Conservation (phyloP, 2,329 filamentous ascomycete species). For the Botrytis aclada region DNA sequence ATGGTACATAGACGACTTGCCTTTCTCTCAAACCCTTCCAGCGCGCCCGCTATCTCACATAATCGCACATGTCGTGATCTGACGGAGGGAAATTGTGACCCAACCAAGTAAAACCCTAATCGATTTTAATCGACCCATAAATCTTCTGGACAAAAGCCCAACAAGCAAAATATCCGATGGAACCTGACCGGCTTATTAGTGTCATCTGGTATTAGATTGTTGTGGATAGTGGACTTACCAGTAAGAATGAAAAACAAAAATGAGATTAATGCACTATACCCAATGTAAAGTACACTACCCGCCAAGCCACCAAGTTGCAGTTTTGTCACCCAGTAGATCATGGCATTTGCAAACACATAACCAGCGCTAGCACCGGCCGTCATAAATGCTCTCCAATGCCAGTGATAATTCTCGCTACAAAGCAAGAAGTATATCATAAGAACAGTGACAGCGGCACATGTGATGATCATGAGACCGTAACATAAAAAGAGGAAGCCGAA, state of each 20-base stretch:
- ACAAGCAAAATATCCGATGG: constrained; percentile 92
- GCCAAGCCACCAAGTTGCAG: constrained; percentile 81
- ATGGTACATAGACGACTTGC: neutral
- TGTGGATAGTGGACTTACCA: constrained; percentile 56
- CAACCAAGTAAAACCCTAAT: constrained; percentile 47
- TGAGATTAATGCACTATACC: constrained; percentile 85
- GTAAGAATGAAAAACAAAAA: constrained; percentile 92
- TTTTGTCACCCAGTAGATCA: constrained; percentile 88
- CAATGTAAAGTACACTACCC: constrained; percentile 86
- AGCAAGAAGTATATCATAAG: constrained; percentile 95
- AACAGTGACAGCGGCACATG: constrained; percentile 86
- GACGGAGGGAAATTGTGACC: neutral
- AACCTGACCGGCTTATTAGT: constrained; percentile 54
- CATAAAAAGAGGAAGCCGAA: constrained; percentile 98
- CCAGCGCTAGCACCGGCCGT: constrained; percentile 85
- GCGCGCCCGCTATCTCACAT: neutral
- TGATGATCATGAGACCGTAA: constrained; percentile 96
- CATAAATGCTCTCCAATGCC: constrained; percentile 96
- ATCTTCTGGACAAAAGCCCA: constrained; percentile 95
- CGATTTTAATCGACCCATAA: constrained; percentile 97
- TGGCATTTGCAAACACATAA: constrained; percentile 88
- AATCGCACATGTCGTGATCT: neutral
- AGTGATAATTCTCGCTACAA: constrained; percentile 96
- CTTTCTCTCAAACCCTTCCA: neutral
- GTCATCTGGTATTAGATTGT: neutral